Conservation (phyloP, 192 early-diverging fungal genomes). For the Dissophora ornata region DNA sequence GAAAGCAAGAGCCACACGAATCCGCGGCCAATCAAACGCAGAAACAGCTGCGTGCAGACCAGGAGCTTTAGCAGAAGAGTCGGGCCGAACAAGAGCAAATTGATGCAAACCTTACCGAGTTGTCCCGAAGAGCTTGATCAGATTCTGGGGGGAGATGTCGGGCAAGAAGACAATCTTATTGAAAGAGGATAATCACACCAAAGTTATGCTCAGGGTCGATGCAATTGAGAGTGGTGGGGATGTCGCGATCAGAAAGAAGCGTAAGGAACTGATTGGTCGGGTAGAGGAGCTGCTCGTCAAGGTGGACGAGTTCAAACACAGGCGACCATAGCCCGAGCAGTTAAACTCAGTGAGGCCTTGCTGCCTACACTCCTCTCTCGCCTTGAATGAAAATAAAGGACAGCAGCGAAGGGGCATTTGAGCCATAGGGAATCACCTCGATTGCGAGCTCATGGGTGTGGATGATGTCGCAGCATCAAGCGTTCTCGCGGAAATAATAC, state of each 20-base stretch:
- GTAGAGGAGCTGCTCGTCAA: conserved; percentile 21
- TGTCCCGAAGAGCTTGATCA: conserved; percentile 18
- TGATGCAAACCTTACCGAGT: conserved; percentile 1
- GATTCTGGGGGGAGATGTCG: conserved; percentile 18
- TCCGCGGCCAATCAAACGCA: background rate
- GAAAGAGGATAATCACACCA: conserved; percentile 49
- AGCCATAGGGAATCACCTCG: no score
- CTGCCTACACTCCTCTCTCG: no score
- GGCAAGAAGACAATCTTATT: conserved; percentile 26
- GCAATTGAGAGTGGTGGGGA: conserved; percentile 44
- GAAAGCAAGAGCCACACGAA: conserved; percentile 4
- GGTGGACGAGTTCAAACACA: conserved; percentile 37
- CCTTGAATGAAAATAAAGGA: no score
- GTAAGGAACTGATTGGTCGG: conserved; percentile 25
- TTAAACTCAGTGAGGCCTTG: no score
- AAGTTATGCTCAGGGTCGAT: conserved; percentile 47
- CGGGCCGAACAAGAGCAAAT: conserved; percentile 23
- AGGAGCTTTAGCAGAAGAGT: conserved; percentile 17
- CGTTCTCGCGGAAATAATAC: no score
- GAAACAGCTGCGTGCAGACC: background rate
- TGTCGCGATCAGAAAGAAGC: conserved; percentile 26
- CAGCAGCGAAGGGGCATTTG: no score
- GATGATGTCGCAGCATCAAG: no score
- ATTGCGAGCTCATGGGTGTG: no score
- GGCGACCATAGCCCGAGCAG: background rate